phyloP scores from a whole-genome alignment of 768 basidiomycete genomes.

The Multifurca ochricompacta region DNA sequence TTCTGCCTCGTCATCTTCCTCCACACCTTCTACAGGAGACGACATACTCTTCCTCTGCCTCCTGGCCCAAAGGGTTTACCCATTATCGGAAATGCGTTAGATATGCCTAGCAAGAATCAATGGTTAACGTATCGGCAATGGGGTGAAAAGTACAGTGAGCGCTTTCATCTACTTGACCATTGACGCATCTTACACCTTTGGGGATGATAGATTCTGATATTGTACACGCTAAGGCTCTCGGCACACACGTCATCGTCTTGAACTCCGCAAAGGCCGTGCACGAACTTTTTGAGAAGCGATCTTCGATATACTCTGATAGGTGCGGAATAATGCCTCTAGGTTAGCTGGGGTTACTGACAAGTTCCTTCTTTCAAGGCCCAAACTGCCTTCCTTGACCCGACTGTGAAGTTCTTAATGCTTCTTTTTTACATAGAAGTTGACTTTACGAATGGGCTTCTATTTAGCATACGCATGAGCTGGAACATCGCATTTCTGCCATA shows the following conservation, averaged over 20 bases:
- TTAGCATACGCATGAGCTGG: slow-evolving; percentile 15
- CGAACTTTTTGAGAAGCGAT: slow-evolving; percentile 21
- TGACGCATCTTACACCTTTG: neutral
- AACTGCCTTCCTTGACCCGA: slow-evolving; percentile 10
- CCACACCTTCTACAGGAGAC: neutral
- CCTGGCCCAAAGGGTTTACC: slow-evolving; percentile 23
- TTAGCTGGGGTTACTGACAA: neutral
- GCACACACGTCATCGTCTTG: slow-evolving; percentile 24
- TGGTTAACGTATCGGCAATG: slow-evolving; percentile 22
- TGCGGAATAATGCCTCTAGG: neutral
- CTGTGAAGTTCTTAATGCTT: slow-evolving; percentile 3
- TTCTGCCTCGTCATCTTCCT: neutral
- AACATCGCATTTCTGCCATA: slow-evolving; percentile 15
- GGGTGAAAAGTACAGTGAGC: slow-evolving; percentile 21
- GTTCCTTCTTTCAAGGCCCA: neutral
- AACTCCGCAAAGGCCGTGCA: slow-evolving; percentile 29
- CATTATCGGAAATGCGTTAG: slow-evolving; percentile 22
- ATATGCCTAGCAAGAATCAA: slow-evolving; percentile 20
- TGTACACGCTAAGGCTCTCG: slow-evolving; percentile 14
- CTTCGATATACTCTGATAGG: slow-evolving; percentile 20
- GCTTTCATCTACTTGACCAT: neutral
- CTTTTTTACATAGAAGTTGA: neutral
- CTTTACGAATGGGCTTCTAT: neutral
- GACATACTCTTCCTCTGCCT: slow-evolving; percentile 16
- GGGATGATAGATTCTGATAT: slow-evolving; percentile 15